A percentile compares a stretch with the other conserved stretches of the same genome.
These are phyloP conservation scores for Clavariopsis aquatica DNA, from an alignment of 495 filamentous ascomycete genomes.

Conservation along the genomic window DNA sequence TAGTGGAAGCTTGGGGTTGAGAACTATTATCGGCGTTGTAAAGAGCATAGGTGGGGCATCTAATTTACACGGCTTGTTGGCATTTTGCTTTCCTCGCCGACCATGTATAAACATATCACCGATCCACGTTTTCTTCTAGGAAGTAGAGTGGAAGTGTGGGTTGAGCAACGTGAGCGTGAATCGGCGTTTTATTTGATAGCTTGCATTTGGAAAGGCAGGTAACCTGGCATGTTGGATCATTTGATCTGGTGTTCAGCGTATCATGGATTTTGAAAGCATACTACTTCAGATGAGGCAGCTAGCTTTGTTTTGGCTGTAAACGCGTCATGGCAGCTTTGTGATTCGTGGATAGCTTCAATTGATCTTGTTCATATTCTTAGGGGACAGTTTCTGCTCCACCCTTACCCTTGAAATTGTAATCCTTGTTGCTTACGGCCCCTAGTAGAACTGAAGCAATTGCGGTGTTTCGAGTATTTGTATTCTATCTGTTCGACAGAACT, in stretches of 20 bases:
- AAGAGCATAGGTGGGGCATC: neutral
- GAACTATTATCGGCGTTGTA: slow-evolving; percentile 4
- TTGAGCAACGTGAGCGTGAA: slow-evolving; percentile 18
- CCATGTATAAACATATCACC: slow-evolving; percentile 19
- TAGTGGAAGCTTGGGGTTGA: neutral
- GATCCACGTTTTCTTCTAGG: neutral
- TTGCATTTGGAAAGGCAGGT: slow-evolving; percentile 8
- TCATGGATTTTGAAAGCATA: neutral
- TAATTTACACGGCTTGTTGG: slow-evolving; percentile 9
- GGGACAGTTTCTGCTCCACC: neutral
- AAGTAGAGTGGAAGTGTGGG: neutral
- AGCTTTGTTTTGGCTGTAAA: neutral
- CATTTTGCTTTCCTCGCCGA: slow-evolving; percentile 6
- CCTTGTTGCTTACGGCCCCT: neutral
- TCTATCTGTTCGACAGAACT: neutral
- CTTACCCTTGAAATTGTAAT: neutral
- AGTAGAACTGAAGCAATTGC: neutral
- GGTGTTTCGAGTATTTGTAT: neutral
- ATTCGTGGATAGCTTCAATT: slow-evolving; percentile 4
- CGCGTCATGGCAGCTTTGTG: too few species aligned
- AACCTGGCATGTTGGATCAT: neutral
- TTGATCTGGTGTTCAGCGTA: neutral
- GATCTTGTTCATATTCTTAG: slow-evolving; percentile 8
- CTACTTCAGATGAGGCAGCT: neutral
- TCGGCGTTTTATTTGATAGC: slow-evolving; percentile 29